phyloP scores from a whole-genome alignment of 768 basidiomycete species.

The Cyclocybe cylindracea region DNA sequence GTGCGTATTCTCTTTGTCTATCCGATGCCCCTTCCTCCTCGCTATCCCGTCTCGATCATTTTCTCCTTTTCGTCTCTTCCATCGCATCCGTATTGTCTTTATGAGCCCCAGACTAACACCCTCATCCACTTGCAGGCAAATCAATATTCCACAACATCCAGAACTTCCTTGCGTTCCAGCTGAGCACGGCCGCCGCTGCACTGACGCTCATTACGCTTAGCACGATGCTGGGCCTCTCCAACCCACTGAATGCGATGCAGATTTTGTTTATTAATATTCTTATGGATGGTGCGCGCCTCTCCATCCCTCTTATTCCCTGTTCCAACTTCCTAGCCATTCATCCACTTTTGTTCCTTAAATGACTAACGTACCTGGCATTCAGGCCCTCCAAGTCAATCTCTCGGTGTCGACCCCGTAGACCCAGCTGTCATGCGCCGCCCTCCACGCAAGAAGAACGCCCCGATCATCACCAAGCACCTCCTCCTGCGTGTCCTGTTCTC shows the following conservation, averaged over 20 bases:
- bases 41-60: neutral
- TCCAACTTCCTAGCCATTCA: neutral
- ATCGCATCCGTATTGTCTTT: neutral
- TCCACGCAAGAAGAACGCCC: slow-evolving; percentile 90
- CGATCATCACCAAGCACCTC: slow-evolving; percentile 77
- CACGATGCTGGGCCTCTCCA: slow-evolving; percentile 86
- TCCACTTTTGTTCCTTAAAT: neutral
- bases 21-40: too few relatives aligned
- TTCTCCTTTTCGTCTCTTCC: slow-evolving; percentile 8
- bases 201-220: slow-evolving; percentile 93
- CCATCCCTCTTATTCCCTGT: neutral
- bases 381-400: slow-evolving; percentile 94
- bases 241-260: slow-evolving; percentile 97
- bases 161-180: slow-evolving; percentile 95
- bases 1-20: slow-evolving; percentile 32
- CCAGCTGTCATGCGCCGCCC: slow-evolving; percentile 90
- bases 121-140: slow-evolving; percentile 57
- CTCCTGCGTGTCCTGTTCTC: slow-evolving; percentile 87
- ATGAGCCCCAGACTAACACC: neutral
- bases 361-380: slow-evolving; percentile 6
- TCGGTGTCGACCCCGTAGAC: slow-evolving; percentile 97
- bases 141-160: slow-evolving; percentile 99
- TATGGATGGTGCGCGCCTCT: slow-evolving; percentile 78
- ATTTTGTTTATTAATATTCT: slow-evolving; percentile 99
- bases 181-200: slow-evolving; percentile 96